phyloP scores from a whole-genome alignment of 2,329 filamentous ascomycete genomes.

The Nakataea oryzae region DNA sequence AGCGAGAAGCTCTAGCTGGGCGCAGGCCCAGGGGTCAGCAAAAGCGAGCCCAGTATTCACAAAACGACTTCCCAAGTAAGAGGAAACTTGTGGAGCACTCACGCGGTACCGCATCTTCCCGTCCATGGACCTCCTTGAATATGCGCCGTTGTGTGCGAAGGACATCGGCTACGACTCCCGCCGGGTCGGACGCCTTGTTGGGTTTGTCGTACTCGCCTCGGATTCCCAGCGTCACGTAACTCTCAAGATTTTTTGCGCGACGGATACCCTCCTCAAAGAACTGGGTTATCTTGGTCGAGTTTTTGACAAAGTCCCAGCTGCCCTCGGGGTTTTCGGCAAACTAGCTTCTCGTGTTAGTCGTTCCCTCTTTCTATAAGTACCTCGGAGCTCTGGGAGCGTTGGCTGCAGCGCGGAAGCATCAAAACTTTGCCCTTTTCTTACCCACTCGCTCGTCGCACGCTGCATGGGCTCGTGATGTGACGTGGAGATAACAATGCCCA shows the following conservation, averaged over 20 bases:
- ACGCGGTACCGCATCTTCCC: slow-evolving; percentile 28
- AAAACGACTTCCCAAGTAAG: background rate
- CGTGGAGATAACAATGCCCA: slow-evolving; percentile 61
- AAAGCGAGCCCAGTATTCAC: background rate
- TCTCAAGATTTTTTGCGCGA: slow-evolving; percentile 44
- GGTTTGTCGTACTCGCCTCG: slow-evolving; percentile 47
- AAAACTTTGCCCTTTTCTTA: too few species aligned
- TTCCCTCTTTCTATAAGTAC: background rate
- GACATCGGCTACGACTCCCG: slow-evolving; percentile 39
- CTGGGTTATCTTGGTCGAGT: slow-evolving; percentile 27
- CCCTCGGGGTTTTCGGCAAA: slow-evolving; percentile 1
- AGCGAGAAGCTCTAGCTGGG: slow-evolving; percentile 43
- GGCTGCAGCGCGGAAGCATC: too few species aligned
- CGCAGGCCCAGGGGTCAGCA: background rate
- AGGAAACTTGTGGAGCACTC: slow-evolving; percentile 14
- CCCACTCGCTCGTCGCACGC: slow-evolving; percentile 47
- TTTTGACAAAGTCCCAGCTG: background rate
- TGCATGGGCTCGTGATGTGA: slow-evolving; percentile 67
- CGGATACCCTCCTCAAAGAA: slow-evolving; percentile 47
- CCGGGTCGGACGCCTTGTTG: slow-evolving; percentile 38
- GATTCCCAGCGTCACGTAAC: slow-evolving; percentile 49
- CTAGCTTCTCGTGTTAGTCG: background rate
- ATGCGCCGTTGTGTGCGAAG: slow-evolving; percentile 43
- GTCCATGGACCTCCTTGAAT: slow-evolving; percentile 38
- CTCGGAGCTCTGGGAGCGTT: too few species aligned